phyloP scores from a whole-genome alignment of 495 filamentous ascomycete genomes.

The Halenospora varia region DNA sequence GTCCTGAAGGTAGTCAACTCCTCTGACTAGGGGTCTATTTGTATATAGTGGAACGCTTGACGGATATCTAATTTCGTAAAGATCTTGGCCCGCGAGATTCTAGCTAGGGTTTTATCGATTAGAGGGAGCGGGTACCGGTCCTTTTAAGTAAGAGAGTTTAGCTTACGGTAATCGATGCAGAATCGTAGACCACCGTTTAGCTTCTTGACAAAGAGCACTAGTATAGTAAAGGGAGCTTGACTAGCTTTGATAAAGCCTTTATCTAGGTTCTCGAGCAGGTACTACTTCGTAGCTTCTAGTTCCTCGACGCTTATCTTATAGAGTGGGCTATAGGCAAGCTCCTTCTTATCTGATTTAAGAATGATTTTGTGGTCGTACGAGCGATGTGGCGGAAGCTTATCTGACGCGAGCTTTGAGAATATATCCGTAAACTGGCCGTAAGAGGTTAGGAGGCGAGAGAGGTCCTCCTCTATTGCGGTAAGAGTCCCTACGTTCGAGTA shows the following conservation, averaged over 20 bases:
- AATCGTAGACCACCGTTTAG: constrained; percentile 33
- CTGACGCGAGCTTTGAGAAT: background rate
- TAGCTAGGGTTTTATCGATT: constrained; percentile 39
- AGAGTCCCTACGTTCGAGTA: no score
- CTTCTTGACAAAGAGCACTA: constrained; percentile 36
- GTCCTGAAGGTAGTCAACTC: constrained; percentile 32
- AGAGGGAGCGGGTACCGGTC: constrained; percentile 42
- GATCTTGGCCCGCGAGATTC: constrained; percentile 25
- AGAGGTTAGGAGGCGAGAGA: background rate
- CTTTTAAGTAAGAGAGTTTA: constrained; percentile 40
- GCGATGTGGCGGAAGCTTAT: background rate
- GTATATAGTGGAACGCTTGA: constrained; percentile 21
- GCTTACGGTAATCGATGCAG: constrained; percentile 40
- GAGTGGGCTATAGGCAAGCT: background rate
- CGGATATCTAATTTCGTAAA: constrained; percentile 44
- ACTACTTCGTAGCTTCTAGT: constrained; percentile 17
- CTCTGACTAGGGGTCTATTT: constrained; percentile 13
- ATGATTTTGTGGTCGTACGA: background rate
- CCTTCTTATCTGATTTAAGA: background rate
- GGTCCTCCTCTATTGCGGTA: background rate
- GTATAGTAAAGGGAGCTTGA: constrained; percentile 18
- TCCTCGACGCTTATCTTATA: constrained; percentile 5
- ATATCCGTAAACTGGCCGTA: background rate
- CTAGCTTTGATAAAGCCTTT: constrained; percentile 15
- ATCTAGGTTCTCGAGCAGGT: constrained; percentile 9